Percentiles rank a stretch among this genome's conserved stretches.
phyloP scores from a whole-genome alignment of 2,329 filamentous ascomycete species.

The Claviceps pazoutovae region DNA sequence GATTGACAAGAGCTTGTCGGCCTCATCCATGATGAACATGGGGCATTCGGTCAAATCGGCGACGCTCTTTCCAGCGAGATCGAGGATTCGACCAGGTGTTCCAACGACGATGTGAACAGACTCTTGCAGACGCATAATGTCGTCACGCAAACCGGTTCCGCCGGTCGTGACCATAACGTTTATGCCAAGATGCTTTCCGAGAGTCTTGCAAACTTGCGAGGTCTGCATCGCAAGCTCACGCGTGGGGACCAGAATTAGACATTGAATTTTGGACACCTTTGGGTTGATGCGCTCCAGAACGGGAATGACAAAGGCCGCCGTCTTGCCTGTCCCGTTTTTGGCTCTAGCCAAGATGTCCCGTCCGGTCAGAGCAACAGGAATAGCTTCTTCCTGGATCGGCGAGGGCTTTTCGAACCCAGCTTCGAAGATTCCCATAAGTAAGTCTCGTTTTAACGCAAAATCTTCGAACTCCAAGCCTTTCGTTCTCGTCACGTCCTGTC shows the following conservation, averaged over 20 bases:
- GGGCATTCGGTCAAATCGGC: slow-evolving; percentile 91
- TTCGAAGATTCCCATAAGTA: slow-evolving; percentile 99
- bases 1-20: slow-evolving; percentile 89
- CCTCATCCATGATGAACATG: slow-evolving; percentile 99
- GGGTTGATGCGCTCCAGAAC: slow-evolving; percentile 92
- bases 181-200: slow-evolving; percentile 91
- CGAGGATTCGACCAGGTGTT: slow-evolving; percentile 89
- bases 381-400: slow-evolving; percentile 97
- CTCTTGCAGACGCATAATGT: slow-evolving; percentile 89
- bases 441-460: slow-evolving; percentile 83
- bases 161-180: slow-evolving; percentile 99
- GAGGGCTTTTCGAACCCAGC: slow-evolving; percentile 98
- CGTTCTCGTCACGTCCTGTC: slow-evolving; percentile 89
- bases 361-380: slow-evolving; percentile 88
- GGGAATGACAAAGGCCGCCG: slow-evolving; percentile 92
- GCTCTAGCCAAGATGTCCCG: slow-evolving; percentile 90
- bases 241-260: slow-evolving; percentile 89
- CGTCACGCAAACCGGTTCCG: slow-evolving; percentile 86
- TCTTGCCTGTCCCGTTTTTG: slow-evolving; percentile 98
- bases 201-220: slow-evolving; percentile 96
- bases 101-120: slow-evolving; percentile 95
- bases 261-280: slow-evolving; percentile 91
- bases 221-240: slow-evolving; percentile 95
- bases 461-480: slow-evolving; percentile 97
- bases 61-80: slow-evolving; percentile 90